Evolutionary conservation across 2,329 filamentous ascomycete genomes (phyloP), one percentile per base, ranked within the genome.

Genomic region (Monilinia vaccinii-corymbosi): DNA sequence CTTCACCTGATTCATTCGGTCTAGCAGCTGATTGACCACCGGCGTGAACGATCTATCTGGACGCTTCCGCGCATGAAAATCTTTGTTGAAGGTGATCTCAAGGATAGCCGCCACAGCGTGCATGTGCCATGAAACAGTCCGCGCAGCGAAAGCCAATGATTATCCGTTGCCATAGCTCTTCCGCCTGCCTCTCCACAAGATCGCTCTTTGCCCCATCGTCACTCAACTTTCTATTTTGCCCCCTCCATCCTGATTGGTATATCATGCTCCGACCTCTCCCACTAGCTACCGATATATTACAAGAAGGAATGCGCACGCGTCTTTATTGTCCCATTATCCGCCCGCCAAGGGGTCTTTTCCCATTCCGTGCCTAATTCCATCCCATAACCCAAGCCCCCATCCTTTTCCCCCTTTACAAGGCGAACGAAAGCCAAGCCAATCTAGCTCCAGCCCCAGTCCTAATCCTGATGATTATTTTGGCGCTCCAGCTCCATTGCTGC

Each of bases 401-500:
- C 50, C 46, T 31, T 55, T 32, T 21, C 40, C 40, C 40, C 40
- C 25, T 50, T 40, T 32, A 36, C 56, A 57, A 55, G 25, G 28
- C 28, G 28, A 31, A 28, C 51, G 44, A 45, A 42, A 53, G 31
- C 57, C 40, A 60, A 38, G 45, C 45, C 52, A 36, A 47, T 57
- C 34, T 49, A 57, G 45, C 49, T 45, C 32, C 34, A 49, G 34
- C 45, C 55, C 18, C n/a, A n/a, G 31, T 32, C 25, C 50, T 13
- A n/a, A 42, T 31, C 25, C 50, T 18, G 55, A 25, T 23, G 31
- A 38, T 55, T n/a, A 14, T 46, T 58, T 59, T 55, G 40, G 57
- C 57, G 57, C 57, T 60, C 57, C 57, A 55, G 57, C 49, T 55
- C 49, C 49, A 31, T 40, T 28, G 49, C 49, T 55, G 32, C 51